phyloP scores from a whole-genome alignment of 2,329 filamentous ascomycete species.

The Colletotrichum limetticola region DNA sequence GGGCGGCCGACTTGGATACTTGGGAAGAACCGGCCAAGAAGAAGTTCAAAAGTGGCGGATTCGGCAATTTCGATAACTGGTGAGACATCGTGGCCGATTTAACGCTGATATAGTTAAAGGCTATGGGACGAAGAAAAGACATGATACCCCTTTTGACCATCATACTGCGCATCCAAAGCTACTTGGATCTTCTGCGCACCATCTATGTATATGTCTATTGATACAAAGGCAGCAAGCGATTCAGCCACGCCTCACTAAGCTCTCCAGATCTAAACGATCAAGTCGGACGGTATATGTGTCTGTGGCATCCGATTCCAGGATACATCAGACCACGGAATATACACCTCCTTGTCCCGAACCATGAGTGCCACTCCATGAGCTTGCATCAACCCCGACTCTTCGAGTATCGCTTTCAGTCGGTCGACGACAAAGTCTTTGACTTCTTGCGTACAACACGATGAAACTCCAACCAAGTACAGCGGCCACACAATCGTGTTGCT shows the following conservation, averaged over 20 bases:
- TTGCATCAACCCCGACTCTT: slow-evolving; percentile 58
- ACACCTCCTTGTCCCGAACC: slow-evolving; percentile 50
- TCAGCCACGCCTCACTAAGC: too few relatives aligned
- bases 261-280: slow-evolving; percentile 40
- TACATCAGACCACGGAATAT: slow-evolving; percentile 39
- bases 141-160: slow-evolving; percentile 24
- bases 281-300: slow-evolving; percentile 39
- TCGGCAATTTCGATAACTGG: slow-evolving; percentile 97
- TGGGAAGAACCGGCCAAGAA: slow-evolving; percentile 82
- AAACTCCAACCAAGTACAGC: slow-evolving; percentile 60
- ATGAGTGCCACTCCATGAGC: slow-evolving; percentile 55
- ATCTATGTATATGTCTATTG: not conserved
- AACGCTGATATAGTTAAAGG: not conserved
- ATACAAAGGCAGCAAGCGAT: not conserved
- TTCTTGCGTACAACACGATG: slow-evolving; percentile 53
- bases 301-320: slow-evolving; percentile 41
- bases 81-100: slow-evolving; percentile 47
- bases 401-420: slow-evolving; percentile 55
- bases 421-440: slow-evolving; percentile 57
- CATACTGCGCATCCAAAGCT: not conserved
- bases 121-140: slow-evolving; percentile 7
- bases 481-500: slow-evolving; percentile 63
- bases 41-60: slow-evolving; percentile 82
- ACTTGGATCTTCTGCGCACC: not conserved
- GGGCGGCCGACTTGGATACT: slow-evolving; percentile 60